These are phyloP conservation scores for Ceratobasidium sp. DNA, from an alignment of 1,284 basidiomycete genomes.

Conservation along the genomic window DNA sequence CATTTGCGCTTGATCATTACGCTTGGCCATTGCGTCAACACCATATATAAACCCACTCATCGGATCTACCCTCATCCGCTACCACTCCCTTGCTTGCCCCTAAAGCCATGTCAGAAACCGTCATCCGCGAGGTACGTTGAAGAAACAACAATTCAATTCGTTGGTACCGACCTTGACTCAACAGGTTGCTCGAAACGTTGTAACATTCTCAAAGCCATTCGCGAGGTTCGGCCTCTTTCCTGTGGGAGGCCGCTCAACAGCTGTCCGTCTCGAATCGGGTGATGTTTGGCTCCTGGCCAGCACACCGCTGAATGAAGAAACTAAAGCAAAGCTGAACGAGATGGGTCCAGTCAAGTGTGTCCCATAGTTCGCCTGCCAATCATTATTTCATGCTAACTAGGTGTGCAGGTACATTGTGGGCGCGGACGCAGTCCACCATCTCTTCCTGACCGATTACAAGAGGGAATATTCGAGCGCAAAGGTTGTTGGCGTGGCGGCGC, in stretches of 20 bases:
- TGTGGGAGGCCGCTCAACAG: constrained; percentile 83
- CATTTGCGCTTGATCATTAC: no score
- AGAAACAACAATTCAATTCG: background rate
- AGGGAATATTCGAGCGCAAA: constrained; percentile 79
- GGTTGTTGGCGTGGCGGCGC: constrained; percentile 68
- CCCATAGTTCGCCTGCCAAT: background rate
- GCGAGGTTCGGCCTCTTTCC: constrained; percentile 70
- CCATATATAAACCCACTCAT: no score
- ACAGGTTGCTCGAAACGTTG: background rate
- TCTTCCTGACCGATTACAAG: constrained; percentile 74
- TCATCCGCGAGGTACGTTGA: background rate
- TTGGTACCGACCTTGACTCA: background rate
- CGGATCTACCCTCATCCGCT: no score
- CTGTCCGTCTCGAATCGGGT: constrained; percentile 74
- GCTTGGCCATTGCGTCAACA: no score
- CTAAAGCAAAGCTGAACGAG: constrained; percentile 70
- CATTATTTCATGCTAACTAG: background rate
- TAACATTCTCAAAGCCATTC: constrained; percentile 61
- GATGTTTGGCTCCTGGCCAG: constrained; percentile 88
- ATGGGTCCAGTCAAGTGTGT: constrained; percentile 76
- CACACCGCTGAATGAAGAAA: constrained; percentile 76
- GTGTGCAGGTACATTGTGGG: constrained; percentile 66
- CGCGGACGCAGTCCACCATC: constrained; percentile 45
- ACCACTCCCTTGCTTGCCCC: no score
- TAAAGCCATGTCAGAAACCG: background rate